Conservation (phyloP, 257 asterid species). For the Marsdenia floribunda region DNA sequence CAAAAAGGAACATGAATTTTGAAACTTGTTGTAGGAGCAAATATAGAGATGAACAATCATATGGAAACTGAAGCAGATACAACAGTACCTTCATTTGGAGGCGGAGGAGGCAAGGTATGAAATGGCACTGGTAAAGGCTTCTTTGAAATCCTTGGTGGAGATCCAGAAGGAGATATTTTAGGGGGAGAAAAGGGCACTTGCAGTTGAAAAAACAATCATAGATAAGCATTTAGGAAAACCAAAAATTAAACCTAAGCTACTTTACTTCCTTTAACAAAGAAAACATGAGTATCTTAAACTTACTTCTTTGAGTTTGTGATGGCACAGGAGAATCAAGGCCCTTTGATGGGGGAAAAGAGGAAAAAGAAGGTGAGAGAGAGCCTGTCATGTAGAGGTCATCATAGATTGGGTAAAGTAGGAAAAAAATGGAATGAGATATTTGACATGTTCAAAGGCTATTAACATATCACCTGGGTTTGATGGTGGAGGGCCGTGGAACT, state of each 20-base stretch:
- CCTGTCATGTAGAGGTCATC: constrained; percentile 30
- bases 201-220: constrained; percentile 27
- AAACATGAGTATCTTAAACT: constrained; percentile 30
- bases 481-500: constrained; percentile 32
- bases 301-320: constrained; percentile 36
- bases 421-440: constrained; percentile 4
- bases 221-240: constrained; percentile 24
- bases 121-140: constrained; percentile 40
- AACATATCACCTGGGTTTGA: constrained; percentile 27
- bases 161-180: constrained; percentile 40
- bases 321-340: constrained; percentile 34
- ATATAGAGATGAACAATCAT: neutral
- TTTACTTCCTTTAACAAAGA: constrained; percentile 14
- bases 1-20: constrained; percentile 9
- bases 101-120: constrained; percentile 82
- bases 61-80: constrained; percentile 2
- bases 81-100: constrained; percentile 66
- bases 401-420: constrained; percentile 5
- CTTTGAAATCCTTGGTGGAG: constrained; percentile 45
- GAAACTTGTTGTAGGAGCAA: constrained; percentile 8
- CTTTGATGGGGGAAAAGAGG: constrained; percentile 28
- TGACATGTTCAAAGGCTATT: neutral
- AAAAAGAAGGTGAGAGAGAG: constrained; percentile 29
- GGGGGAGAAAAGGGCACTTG: constrained; percentile 58
- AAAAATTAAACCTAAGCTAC: constrained; percentile 15